Percentiles rank a stretch among this genome's conserved stretches.
These are phyloP conservation scores for Diphasiastrum complanatum DNA, from an alignment of 83 land plant genomes.

Conservation along the genomic window DNA sequence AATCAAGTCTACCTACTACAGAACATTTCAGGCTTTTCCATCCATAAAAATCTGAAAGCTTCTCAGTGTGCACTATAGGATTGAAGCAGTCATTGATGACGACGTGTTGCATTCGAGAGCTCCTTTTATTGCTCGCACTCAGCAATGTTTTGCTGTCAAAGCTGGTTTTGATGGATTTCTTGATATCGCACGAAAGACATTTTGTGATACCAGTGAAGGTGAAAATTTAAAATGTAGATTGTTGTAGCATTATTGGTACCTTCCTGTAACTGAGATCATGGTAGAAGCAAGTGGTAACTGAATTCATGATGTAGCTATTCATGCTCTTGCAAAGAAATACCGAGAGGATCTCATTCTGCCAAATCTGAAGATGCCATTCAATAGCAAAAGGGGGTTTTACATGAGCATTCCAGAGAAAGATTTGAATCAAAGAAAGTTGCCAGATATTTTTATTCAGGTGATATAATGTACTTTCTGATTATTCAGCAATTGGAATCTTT, in stretches of 20 bases:
- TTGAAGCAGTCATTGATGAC: constrained; percentile 71
- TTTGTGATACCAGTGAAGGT: constrained; percentile 99
- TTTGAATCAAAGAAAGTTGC: constrained; percentile 51
- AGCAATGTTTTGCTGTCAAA: constrained; percentile 97
- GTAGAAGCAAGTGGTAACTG: neutral
- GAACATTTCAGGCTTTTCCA: too few species aligned
- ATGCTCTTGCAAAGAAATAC: constrained; percentile 75
- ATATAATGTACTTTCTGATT: neutral
- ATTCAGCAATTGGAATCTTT: too few species aligned
- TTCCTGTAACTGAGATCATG: neutral
- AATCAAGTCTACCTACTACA: too few species aligned
- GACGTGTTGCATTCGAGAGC: constrained; percentile 84
- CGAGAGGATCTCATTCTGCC: constrained; percentile 67
- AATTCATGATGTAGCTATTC: constrained; percentile 57
- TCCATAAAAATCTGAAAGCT: too few species aligned
- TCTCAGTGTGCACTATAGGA: too few species aligned
- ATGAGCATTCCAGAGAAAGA: constrained; percentile 76
- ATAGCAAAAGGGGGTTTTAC: constrained; percentile 83
- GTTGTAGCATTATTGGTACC: too few species aligned
- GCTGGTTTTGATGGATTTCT: constrained; percentile 84
- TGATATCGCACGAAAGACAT: constrained; percentile 78
- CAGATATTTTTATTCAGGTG: constrained; percentile 85
- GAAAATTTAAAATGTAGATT: neutral
- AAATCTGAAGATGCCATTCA: constrained; percentile 82
- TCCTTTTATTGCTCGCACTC: constrained; percentile 86